Base-by-base conservation (phyloP, 306 rosid species). In the Fragaria nilgerrensis region DNA sequence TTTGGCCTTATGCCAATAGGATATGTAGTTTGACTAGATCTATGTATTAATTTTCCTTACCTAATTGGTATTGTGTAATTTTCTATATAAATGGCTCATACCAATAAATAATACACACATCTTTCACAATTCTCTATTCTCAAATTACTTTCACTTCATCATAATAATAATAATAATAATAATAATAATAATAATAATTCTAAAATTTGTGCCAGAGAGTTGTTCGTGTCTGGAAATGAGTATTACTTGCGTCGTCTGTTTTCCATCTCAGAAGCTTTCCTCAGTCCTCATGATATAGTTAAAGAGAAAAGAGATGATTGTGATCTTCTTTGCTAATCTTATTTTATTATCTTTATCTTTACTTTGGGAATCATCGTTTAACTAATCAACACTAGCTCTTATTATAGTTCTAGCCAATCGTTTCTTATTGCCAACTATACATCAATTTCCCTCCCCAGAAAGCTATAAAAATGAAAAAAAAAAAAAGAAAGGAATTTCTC, bases 231-330 rank as follows among this genome's bases (percentile, higher is more conserved):
- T 48, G 9, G 16, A 13, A 72, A 53, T 53, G 49, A 10, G 9
- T 17, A 15, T 14, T 37, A 37, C 17, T 20, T 37, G 27, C 49
- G n/a, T 53, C n/a, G 36, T 36, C 49, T 73, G n/a, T 53, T 55
- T 53, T 73, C 3, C 47, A 55, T 53, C 49, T 53, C n/a, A 53
- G n/a, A 52, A 34, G 64, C 68, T 29, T 63, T 63, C 68, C 68
- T 49, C 34, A 32, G 34, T 32, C 34, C 34, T 32, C 34, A 32
- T 32, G 34, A 72, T 32, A 37, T 41, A n/a, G 34, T 11, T 10
- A 52, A 72, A 53, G 27, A 22, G 49, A 72, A 20, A 20, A 2
- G n/a, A 10, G 56, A 47, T 45, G 25, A 14, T 23, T 52, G 39
- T 13, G 53, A 56, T 58, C 7, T 56, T 23, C 1, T n/a, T 9